phyloP scores from a whole-genome alignment of 1,284 basidiomycete genomes.

The Stygiomarasmius scandens region DNA sequence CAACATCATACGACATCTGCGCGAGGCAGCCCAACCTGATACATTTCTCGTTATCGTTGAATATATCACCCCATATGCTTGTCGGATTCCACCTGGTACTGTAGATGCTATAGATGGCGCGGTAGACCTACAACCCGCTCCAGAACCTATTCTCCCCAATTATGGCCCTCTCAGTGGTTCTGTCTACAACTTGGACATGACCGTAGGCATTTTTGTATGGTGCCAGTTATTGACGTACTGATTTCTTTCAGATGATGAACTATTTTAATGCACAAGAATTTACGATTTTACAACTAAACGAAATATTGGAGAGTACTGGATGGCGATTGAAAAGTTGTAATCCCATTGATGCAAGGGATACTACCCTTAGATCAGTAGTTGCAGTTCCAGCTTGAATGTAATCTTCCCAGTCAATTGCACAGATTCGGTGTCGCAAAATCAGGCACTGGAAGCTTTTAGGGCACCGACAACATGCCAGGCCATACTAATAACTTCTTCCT shows the following conservation, averaged over 20 bases:
- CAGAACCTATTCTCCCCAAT: constrained; percentile 27
- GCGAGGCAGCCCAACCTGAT: constrained; percentile 29
- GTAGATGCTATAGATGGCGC: constrained; percentile 8
- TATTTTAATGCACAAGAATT: constrained; percentile 31
- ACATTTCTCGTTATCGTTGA: constrained; percentile 42
- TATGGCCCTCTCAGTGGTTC: constrained; percentile 30
- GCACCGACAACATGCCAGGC: constrained; percentile 16
- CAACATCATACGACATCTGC: constrained; percentile 32
- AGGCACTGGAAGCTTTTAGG: constrained; percentile 9
- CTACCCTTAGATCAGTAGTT: not conserved
- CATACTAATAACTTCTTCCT: constrained; percentile 20
- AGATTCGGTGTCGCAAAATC: too few relatives aligned
- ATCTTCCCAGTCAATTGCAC: too few relatives aligned
- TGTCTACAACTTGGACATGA: constrained; percentile 27
- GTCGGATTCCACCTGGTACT: constrained; percentile 24
- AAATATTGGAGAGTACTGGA: constrained; percentile 25
- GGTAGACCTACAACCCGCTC: constrained; percentile 21
- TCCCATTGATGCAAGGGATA: not conserved
- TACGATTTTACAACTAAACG: constrained; percentile 25
- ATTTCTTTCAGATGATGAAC: constrained; percentile 24
- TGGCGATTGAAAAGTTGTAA: constrained; percentile 24
- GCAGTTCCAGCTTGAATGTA: not conserved
- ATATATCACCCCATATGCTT: constrained; percentile 32
- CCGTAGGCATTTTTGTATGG: constrained; percentile 6
- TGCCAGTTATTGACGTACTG: too few relatives aligned